Percentiles rank a stretch among this genome's conserved stretches.
Evolutionary conservation across 441 rosid genomes (phyloP).

Genomic region (Capsella rubella): DNA sequence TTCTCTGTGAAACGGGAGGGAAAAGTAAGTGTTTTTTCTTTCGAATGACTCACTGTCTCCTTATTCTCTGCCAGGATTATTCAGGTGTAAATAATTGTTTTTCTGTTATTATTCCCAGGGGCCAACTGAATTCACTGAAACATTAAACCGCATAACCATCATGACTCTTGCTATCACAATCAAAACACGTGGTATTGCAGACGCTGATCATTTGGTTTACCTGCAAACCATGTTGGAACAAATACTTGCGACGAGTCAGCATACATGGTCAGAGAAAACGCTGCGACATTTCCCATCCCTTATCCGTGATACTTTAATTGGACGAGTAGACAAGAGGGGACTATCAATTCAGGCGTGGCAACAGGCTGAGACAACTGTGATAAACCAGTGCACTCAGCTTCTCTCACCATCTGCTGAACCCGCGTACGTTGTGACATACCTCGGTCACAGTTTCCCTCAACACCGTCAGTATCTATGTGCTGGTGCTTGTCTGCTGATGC

Average conservation of each 20-base stretch:
- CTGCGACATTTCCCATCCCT: constrained; percentile 85
- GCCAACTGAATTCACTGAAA: constrained; percentile 97
- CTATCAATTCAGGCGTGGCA: constrained; percentile 87
- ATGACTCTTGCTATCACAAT: constrained; percentile 93
- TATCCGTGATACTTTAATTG: constrained; percentile 75
- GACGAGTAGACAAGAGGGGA: constrained; percentile 78
- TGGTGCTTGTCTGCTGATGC: constrained; percentile 97
- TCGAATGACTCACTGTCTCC: constrained; percentile 20
- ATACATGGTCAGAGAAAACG: constrained; percentile 96
- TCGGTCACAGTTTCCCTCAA: constrained; percentile 76
- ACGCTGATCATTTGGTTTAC: constrained; percentile 92
- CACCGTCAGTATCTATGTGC: constrained; percentile 92
- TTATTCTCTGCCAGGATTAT: constrained; percentile 30
- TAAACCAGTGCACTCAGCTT: constrained; percentile 91
- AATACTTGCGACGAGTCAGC: constrained; percentile 87
- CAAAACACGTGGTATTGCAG: constrained; percentile 98
- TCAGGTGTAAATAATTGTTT: constrained; percentile 27
- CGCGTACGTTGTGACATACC: constrained; percentile 74
- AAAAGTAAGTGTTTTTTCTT: constrained; percentile 58
- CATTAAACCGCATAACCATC: constrained; percentile 85
- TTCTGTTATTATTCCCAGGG: constrained; percentile 64
- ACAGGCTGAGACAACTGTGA: constrained; percentile 88
- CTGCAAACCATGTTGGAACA: constrained; percentile 95
- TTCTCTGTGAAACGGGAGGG: constrained; percentile 92
- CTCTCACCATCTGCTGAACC: constrained; percentile 89